Evolutionary conservation across 2,329 filamentous ascomycete species (phyloP).

Genomic region (Colletotrichum filicis): DNA sequence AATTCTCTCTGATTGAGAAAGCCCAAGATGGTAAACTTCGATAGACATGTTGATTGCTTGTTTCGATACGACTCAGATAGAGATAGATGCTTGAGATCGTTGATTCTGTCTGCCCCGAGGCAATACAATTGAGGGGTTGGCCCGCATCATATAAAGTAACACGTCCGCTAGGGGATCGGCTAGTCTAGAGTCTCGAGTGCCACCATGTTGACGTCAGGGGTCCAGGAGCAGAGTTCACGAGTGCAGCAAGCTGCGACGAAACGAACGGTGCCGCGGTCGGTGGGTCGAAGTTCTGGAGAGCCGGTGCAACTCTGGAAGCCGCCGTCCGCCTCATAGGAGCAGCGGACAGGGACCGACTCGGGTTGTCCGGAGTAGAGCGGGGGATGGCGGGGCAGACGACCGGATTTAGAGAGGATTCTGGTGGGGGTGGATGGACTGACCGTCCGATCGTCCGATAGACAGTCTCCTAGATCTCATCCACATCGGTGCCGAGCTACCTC

Average conservation of each 20-base stretch:
- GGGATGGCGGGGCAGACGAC: neutral
- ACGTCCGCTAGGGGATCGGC: neutral
- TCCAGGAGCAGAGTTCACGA: constrained; percentile 2
- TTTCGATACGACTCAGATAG: neutral
- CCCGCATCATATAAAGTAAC: neutral
- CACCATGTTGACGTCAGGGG: constrained; percentile 27
- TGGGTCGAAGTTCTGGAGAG: neutral
- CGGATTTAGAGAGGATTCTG: constrained; percentile 10
- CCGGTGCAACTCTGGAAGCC: constrained; percentile 20
- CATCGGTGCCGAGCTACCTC: neutral
- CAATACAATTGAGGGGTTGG: neutral
- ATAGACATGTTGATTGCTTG: constrained; percentile 27
- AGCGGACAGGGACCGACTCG: constrained; percentile 27
- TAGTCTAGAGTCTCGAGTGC: neutral
- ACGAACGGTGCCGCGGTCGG: neutral
- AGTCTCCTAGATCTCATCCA: neutral
- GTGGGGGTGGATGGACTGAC: constrained; percentile 5
- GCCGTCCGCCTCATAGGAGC: constrained; percentile 7
- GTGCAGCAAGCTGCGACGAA: neutral
- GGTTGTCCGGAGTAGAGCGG: constrained; percentile 19
- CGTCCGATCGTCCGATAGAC: neutral
- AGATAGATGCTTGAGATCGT: neutral
- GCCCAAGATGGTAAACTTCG: constrained; percentile 35
- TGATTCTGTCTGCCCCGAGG: neutral
- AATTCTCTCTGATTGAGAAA: constrained; percentile 37